A percentile compares a stretch with the other conserved stretches of the same genome.
Conservation (phyloP, 768 basidiomycete genomes). For the Suillus subluteus region DNA sequence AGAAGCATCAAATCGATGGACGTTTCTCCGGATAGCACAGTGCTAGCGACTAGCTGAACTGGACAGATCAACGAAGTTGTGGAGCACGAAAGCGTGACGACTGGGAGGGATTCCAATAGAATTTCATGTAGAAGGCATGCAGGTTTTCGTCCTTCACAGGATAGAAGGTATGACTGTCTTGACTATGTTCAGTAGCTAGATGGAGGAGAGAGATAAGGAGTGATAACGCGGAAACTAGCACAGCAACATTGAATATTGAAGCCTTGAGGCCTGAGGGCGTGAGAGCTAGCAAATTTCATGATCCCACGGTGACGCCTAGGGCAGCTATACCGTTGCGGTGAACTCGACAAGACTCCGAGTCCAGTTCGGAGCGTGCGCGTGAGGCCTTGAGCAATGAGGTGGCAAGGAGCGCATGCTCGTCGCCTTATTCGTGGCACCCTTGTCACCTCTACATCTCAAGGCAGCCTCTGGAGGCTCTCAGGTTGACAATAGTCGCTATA, state of each 20-base stretch:
- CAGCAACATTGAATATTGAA: no score
- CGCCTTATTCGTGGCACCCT: neutral
- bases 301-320: no score
- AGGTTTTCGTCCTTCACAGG: neutral
- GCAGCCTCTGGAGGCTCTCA: neutral
- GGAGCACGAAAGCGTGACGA: neutral
- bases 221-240: no score
- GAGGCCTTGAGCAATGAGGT: no score
- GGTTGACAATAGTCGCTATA: no score
- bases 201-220: neutral
- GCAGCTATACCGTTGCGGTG: no score
- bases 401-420: neutral
- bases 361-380: no score
- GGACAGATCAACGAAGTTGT: neutral
- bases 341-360: no score
- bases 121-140: no score
- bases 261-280: neutral
- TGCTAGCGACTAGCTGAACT: neutral
- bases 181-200: neutral
- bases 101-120: neutral
- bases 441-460: neutral
- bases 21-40: neutral
- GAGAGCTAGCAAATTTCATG: neutral
- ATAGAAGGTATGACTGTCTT: conserved; percentile 1
- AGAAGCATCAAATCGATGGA: neutral